Evolutionary conservation across 768 basidiomycete genomes (phyloP).

Genomic region (Tulasnella sp.): DNA sequence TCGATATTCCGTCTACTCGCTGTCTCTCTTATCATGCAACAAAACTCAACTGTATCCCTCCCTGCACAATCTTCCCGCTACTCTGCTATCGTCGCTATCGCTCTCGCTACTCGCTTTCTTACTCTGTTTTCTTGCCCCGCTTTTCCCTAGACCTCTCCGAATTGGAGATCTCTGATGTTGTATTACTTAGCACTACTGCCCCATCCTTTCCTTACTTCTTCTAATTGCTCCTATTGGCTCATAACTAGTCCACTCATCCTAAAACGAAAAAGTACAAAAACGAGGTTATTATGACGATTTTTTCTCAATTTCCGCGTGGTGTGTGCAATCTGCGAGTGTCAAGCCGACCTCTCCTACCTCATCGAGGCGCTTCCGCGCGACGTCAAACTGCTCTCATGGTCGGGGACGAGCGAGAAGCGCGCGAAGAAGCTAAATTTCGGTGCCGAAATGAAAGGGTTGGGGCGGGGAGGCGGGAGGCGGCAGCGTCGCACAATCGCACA

Average conservation of each 20-base stretch:
- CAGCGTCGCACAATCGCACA: not conserved
- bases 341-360: not conserved
- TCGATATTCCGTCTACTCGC: not conserved
- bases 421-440: not conserved
- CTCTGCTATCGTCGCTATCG: not conserved
- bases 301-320: not conserved
- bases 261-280: not conserved
- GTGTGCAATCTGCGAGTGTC: not conserved
- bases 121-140: not conserved
- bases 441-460: not conserved
- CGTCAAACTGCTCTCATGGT: not conserved
- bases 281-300: not conserved
- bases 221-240: not conserved
- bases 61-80: not conserved
- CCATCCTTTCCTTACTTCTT: not conserved
- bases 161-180: conserved; percentile 12
- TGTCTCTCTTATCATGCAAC: not conserved
- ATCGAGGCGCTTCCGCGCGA: not conserved
- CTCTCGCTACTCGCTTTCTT: not conserved
- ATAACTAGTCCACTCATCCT: not conserved
- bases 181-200: not conserved
- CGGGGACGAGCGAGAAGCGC: not conserved
- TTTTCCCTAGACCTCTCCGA: conserved; percentile 2
- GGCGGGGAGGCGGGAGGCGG: not conserved
- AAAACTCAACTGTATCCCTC: conserved; percentile 16